These are phyloP conservation scores for Henckelia pumila DNA, from an alignment of 257 asterid species.

Conservation along the genomic window DNA sequence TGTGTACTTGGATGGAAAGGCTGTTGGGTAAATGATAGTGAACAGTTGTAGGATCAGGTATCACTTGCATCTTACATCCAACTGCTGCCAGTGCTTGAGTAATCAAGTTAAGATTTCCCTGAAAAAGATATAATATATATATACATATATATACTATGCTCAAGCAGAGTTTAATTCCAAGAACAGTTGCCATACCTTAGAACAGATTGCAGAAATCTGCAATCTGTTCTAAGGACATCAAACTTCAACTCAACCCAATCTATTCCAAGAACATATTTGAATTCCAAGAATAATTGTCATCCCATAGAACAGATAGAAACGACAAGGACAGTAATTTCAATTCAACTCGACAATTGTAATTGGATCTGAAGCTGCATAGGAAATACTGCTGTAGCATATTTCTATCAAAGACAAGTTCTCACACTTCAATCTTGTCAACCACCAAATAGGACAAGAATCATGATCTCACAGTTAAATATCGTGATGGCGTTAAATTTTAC, in stretches of 20 bases:
- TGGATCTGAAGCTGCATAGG: no score
- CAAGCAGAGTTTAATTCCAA: not conserved
- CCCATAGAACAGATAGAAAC: no score
- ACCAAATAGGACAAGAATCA: no score
- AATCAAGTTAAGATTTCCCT: slow-evolving; percentile 96
- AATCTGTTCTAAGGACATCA: no score
- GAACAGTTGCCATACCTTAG: not conserved
- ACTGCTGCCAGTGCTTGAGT: slow-evolving; percentile 96
- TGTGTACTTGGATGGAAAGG: slow-evolving; percentile 79
- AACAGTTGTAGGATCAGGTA: slow-evolving; percentile 97
- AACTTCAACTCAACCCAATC: not conserved
- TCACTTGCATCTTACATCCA: slow-evolving; percentile 80
- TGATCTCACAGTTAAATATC: slow-evolving; percentile 2
- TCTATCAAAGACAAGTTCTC: not conserved
- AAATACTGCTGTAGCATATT: no score
- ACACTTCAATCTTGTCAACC: not conserved
- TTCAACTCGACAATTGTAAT: not conserved
- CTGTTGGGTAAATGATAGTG: slow-evolving; percentile 88
- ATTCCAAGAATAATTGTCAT: no score
- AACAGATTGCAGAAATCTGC: no score
- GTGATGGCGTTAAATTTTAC: not conserved
- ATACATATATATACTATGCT: not conserved
- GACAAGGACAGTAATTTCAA: no score
- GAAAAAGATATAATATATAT: slow-evolving; percentile 16
- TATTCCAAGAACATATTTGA: not conserved